Evolutionary conservation across 495 filamentous ascomycete genomes (phyloP).

Genomic region (Trichoderma asperelloides): DNA sequence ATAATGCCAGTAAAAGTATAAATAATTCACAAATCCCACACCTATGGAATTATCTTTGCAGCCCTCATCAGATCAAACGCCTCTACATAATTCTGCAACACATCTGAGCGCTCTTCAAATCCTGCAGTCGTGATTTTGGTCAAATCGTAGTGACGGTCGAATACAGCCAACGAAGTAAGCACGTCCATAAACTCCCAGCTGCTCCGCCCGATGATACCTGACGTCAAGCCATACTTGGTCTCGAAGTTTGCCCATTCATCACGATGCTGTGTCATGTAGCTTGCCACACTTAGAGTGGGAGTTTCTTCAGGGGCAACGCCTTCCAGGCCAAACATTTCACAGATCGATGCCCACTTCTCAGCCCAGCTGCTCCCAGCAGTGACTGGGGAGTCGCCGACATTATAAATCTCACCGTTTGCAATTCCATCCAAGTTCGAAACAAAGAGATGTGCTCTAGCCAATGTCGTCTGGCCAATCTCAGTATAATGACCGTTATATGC

Average conservation of each 20-base stretch:
- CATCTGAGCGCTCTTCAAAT: conserved; percentile 5
- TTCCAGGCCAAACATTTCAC: conserved; percentile 28
- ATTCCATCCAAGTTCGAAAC: conserved; percentile 21
- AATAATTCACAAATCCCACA: too few species aligned
- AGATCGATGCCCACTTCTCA: conserved; percentile 27
- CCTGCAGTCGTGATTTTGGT: conserved; percentile 8
- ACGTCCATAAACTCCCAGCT: conserved; percentile 14
- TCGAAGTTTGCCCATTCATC: conserved; percentile 1
- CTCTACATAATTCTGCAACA: conserved; percentile 9
- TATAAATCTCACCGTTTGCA: conserved; percentile 21
- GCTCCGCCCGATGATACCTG: neutral
- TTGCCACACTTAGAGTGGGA: neutral
- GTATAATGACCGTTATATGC: conserved; percentile 22
- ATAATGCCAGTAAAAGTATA: too few species aligned
- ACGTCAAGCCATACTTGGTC: conserved; percentile 9
- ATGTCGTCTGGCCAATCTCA: conserved; percentile 32
- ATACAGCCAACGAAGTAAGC: conserved; percentile 1
- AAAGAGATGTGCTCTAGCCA: conserved; percentile 33
- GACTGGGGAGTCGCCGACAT: conserved; percentile 25
- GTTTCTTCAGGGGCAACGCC: conserved; percentile 15
- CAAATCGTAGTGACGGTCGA: conserved; percentile 15
- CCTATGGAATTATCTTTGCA: conserved; percentile 14
- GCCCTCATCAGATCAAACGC: conserved; percentile 14
- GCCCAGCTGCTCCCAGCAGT: conserved; percentile 20
- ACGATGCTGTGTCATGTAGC: conserved; percentile 6